A percentile compares a stretch with the other conserved stretches of the same genome.
Evolutionary conservation across 2,329 filamentous ascomycete species (phyloP).

Genomic region (Diplodia seriata): DNA sequence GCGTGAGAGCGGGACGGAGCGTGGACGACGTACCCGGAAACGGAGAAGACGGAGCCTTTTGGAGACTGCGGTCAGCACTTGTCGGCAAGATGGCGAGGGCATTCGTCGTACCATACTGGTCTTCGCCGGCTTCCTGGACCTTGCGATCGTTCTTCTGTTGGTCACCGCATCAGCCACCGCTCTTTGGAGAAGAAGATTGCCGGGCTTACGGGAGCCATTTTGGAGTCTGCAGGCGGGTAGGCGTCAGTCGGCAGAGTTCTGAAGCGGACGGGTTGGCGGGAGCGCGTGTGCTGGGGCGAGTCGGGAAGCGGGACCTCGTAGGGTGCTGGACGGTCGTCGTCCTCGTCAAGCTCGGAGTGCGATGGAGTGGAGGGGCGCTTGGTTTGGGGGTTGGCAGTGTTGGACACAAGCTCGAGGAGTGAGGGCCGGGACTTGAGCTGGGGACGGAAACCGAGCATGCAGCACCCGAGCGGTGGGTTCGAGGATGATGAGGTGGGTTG

Average conservation of each 20-base stretch:
- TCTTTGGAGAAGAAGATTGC: neutral
- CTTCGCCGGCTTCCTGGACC: constrained; percentile 57
- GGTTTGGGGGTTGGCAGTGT: constrained; percentile 56
- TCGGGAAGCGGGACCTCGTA: constrained; percentile 40
- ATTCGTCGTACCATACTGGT: constrained; percentile 60
- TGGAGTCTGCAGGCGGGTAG: constrained; percentile 33
- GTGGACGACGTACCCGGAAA: constrained; percentile 63
- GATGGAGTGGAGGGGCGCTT: constrained; percentile 34
- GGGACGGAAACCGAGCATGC: constrained; percentile 65
- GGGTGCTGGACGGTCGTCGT: constrained; percentile 32
- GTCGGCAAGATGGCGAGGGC: neutral
- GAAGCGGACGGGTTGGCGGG: constrained; percentile 14
- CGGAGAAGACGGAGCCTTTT: constrained; percentile 70
- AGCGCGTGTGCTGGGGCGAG: constrained; percentile 40
- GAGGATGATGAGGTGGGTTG: constrained; percentile 30
- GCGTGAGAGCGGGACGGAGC: constrained; percentile 35
- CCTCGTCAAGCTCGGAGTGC: constrained; percentile 30
- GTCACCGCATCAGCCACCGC: constrained; percentile 32
- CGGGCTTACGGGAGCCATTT: constrained; percentile 44
- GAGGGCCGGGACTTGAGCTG: constrained; percentile 66
- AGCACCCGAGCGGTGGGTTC: constrained; percentile 35
- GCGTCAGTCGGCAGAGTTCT: constrained; percentile 4
- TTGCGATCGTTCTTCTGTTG: constrained; percentile 51
- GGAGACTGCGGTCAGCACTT: constrained; percentile 13
- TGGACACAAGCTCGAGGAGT: constrained; percentile 66